Evolutionary conservation across 2,329 filamentous ascomycete species (phyloP).

Genomic region (Daldinia eschscholtzii): DNA sequence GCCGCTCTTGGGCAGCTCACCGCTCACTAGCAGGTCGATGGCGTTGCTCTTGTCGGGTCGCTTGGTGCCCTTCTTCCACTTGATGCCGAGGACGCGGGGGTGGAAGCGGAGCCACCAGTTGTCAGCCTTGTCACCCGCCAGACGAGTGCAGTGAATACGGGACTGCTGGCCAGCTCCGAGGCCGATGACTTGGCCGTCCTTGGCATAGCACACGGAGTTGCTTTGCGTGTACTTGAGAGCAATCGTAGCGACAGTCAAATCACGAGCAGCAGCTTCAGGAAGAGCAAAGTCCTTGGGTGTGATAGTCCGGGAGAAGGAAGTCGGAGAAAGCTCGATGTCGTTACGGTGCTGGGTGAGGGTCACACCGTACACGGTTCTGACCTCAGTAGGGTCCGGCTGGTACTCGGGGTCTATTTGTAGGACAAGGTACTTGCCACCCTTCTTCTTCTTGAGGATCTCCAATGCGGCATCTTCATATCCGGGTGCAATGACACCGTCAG

Average conservation of each 20-base stretch:
- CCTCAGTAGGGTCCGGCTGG: conserved; percentile 83
- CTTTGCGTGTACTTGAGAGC: conserved; percentile 99
- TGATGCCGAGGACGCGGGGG: conserved; percentile 85
- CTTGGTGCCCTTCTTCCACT: conserved; percentile 99
- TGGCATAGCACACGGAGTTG: conserved; percentile 98
- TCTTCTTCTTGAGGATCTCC: conserved; percentile 96
- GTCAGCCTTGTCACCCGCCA: conserved; percentile 97
- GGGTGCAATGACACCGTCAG: conserved; percentile 94
- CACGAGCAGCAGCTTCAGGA: conserved; percentile 84
- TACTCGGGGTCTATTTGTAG: conserved; percentile 94
- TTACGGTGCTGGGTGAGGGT: conserved; percentile 92
- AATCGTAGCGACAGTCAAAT: conserved; percentile 95
- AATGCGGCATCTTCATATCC: conserved; percentile 87
- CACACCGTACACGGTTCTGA: conserved; percentile 90
- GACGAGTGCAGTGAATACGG: conserved; percentile 96
- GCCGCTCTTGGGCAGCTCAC: conserved; percentile 85
- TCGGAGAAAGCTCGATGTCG: conserved; percentile 85
- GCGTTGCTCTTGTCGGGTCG: conserved; percentile 97
- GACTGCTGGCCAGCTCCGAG: conserved; percentile 97
- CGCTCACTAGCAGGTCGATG: conserved; percentile 93
- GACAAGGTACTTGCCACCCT: conserved; percentile 95
- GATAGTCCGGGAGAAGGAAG: conserved; percentile 87
- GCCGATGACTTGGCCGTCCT: conserved; percentile 93
- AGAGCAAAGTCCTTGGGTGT: conserved; percentile 85
- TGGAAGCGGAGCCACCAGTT: conserved; percentile 99